These are phyloP conservation scores for Boletus sensibilis DNA, from an alignment of 768 basidiomycete genomes.

Conservation along the genomic window DNA sequence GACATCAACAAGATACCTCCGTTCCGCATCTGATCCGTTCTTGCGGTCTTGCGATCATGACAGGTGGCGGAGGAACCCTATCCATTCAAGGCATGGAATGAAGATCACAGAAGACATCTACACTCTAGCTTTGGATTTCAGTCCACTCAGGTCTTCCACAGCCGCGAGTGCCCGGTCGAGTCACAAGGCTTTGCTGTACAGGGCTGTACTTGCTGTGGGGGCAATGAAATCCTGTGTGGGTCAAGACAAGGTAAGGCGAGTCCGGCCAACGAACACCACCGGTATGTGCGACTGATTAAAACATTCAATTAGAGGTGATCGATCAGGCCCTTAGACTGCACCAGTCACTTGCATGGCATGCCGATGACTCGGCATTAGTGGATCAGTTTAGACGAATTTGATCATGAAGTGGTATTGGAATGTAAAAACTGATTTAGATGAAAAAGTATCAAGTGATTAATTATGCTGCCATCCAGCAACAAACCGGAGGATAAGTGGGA, in stretches of 20 bases:
- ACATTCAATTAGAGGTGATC: not conserved
- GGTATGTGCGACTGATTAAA: not conserved
- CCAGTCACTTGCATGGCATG: not conserved
- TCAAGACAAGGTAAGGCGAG: not conserved
- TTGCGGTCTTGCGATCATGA: not conserved
- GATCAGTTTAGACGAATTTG: not conserved
- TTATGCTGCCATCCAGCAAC: not conserved
- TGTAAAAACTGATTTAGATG: not conserved
- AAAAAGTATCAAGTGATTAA: not conserved
- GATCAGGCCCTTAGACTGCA: not conserved
- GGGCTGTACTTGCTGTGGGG: slow-evolving; percentile 18
- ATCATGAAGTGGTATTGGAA: not conserved
- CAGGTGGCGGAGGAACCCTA: not conserved
- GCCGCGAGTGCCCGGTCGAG: not conserved
- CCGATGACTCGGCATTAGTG: not conserved
- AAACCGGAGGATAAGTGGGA: not conserved
- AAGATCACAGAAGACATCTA: slow-evolving; percentile 2
- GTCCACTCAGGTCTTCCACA: not conserved
- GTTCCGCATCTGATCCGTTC: not conserved
- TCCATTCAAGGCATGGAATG: slow-evolving; percentile 1
- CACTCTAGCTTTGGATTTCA: not conserved
- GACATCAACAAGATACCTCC: not conserved
- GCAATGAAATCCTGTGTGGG: slow-evolving; percentile 13
- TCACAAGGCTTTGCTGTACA: slow-evolving; percentile 17
- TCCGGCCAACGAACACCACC: not conserved